Evolutionary conservation across 345 rosid species (phyloP), one percentile per base, ranked within the genome.

Genomic region (Durio zibethinus): DNA sequence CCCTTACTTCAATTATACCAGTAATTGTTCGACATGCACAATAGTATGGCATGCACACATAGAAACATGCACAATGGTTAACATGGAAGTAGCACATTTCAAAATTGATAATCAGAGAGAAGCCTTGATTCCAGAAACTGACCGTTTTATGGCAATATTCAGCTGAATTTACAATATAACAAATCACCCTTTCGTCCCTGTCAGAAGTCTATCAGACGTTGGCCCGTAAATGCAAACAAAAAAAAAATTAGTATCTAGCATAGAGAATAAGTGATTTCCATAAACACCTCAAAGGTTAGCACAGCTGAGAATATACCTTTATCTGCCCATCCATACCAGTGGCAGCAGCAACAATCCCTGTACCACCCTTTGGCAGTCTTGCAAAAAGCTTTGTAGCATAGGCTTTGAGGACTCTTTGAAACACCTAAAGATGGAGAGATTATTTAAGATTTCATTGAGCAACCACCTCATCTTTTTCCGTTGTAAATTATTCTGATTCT

Each of bases 301-400:
- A 20, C 3, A 47, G 67, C 11, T 78, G 10, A 16, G 33, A 31
- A 38, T 65, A 61, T 77, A 96, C 99, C 97, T 92, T 96, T 88
- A 96, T 96, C 81, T 90, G 98, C 62, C 96, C 92, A 74, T 96
- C 99, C 89, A 91, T 92, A 74, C 99, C 98, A 10, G 99, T 96
- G 68, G 99, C 99, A 67, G 99, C 97, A 29, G 99, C 99, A 82
- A 96, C 99, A 74, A 96, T 89, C 69, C 99, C 99, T 11, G 89
- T 79, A 69, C 99, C 99, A 72, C 98, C 93, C 84, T 91, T 96
- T 16, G 99, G 99, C 73, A 96, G 89, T 85, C 89, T 96, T 59
- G 82, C 84, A 88, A 85, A 89, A 70, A 93, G 94, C 92, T 90
- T 96, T 76, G 92, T 78, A 38, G 94, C 98, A 78, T 96, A 96